phyloP scores from a whole-genome alignment of 1,284 basidiomycete species.

The Tylopilus sp. region DNA sequence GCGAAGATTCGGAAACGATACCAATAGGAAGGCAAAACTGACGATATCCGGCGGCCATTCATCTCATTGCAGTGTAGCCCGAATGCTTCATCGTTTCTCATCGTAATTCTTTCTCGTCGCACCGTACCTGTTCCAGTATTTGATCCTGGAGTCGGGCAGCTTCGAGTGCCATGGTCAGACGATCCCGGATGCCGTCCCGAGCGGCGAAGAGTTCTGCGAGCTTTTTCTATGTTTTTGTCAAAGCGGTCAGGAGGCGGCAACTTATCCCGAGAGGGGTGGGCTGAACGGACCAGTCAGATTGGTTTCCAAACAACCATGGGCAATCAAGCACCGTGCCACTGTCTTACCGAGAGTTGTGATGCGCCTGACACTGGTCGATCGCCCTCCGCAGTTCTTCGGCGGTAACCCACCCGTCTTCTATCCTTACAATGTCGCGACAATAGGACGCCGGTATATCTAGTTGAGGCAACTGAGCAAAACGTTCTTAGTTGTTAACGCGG shows the following conservation, averaged over 20 bases:
- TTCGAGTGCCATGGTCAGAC: neutral
- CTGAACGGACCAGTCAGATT: neutral
- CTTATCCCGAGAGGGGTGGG: neutral
- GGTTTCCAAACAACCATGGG: neutral
- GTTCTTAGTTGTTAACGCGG: too few species aligned
- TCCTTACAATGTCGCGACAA: neutral
- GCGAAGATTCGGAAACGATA: neutral
- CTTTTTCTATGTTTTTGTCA: neutral
- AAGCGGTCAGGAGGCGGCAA: neutral
- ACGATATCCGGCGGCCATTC: constrained; percentile 9
- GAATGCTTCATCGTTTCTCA: neutral
- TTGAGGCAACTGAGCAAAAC: too few species aligned
- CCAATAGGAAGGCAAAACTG: neutral
- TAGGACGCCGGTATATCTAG: too few species aligned
- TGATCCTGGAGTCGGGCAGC: neutral
- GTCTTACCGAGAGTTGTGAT: neutral
- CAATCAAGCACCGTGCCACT: neutral
- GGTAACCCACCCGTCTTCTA: neutral
- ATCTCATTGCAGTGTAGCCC: neutral
- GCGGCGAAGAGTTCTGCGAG: neutral
- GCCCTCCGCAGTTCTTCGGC: constrained; percentile 11
- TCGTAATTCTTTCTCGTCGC: neutral
- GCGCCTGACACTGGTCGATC: neutral
- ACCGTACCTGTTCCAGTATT: neutral
- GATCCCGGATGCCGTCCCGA: neutral